Percentiles rank a stretch among this genome's conserved stretches.
phyloP scores from a whole-genome alignment of 371 early-diverging fungal species.

The Smittium culicis region DNA sequence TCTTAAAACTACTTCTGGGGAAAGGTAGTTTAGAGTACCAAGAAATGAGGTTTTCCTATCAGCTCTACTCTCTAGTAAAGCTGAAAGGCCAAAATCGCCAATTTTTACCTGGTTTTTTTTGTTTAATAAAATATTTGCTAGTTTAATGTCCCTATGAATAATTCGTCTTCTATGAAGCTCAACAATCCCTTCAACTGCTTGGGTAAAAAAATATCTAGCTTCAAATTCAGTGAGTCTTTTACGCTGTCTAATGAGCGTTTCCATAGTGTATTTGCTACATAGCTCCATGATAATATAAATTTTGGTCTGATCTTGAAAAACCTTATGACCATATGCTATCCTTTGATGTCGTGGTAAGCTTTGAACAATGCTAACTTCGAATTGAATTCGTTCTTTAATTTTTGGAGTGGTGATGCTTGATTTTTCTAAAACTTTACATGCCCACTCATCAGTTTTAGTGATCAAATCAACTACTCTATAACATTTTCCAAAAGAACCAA shows the following conservation, averaged over 20 bases:
- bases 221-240: slow-evolving; percentile 77
- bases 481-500: slow-evolving; percentile 17
- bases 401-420: slow-evolving; percentile 14
- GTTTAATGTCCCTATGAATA: slow-evolving; percentile 96
- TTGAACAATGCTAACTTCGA: slow-evolving; percentile 29
- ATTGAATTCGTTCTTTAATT: slow-evolving; percentile 15
- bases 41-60: slow-evolving; percentile 86
- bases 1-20: slow-evolving; percentile 91
- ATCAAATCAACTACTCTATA: slow-evolving; percentile 12
- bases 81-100: slow-evolving; percentile 96
- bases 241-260: slow-evolving; percentile 69
- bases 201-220: slow-evolving; percentile 70
- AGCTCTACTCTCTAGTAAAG: slow-evolving; percentile 48
- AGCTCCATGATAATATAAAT: slow-evolving; percentile 92
- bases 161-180: slow-evolving; percentile 75
- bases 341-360: slow-evolving; percentile 46
- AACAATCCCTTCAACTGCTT: slow-evolving; percentile 67
- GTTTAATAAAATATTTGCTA: slow-evolving; percentile 88
- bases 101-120: slow-evolving; percentile 75
- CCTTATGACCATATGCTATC: slow-evolving; percentile 71
- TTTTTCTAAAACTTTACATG: slow-evolving; percentile 19
- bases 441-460: background rate
- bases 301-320: slow-evolving; percentile 77
- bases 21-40: slow-evolving; percentile 99
- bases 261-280: slow-evolving; percentile 79